These are phyloP conservation scores for Mikania micrantha DNA, from an alignment of 129 eudicot genomes.

Conservation along the genomic window DNA sequence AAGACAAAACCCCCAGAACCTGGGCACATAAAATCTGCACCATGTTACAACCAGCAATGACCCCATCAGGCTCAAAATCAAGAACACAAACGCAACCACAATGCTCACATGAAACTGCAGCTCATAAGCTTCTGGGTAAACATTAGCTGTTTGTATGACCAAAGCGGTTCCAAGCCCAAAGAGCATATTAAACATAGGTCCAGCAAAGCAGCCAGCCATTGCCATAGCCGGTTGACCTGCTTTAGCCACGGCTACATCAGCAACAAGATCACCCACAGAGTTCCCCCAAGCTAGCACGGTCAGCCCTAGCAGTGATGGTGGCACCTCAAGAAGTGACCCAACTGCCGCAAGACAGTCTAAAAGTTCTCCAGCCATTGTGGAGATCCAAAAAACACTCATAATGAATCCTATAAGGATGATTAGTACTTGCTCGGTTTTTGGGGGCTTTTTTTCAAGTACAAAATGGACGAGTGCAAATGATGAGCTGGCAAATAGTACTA, in stretches of 20 bases:
- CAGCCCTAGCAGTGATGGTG: constrained; percentile 75
- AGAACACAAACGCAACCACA: constrained; percentile 82
- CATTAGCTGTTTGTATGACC: constrained; percentile 71
- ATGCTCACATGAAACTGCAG: constrained; percentile 83
- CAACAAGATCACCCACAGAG: constrained; percentile 94
- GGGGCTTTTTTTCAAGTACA: constrained; percentile 68
- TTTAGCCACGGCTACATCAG: constrained; percentile 92
- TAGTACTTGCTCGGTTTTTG: constrained; percentile 69
- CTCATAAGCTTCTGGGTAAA: constrained; percentile 77
- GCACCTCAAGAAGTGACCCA: constrained; percentile 63
- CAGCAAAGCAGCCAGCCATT: constrained; percentile 98
- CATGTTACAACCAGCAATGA: constrained; percentile 85
- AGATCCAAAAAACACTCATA: constrained; percentile 98
- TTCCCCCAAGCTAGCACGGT: constrained; percentile 99
- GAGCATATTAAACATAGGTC: constrained; percentile 99
- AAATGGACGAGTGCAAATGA: constrained; percentile 72
- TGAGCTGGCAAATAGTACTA: constrained; percentile 68
- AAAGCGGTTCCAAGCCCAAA: constrained; percentile 93
- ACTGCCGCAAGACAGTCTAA: constrained; percentile 83
- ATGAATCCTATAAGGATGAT: constrained; percentile 53
- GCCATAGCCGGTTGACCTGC: constrained; percentile 99
- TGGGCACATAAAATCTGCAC: constrained; percentile 82
- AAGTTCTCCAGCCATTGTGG: constrained; percentile 87
- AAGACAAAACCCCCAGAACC: constrained; percentile 97
- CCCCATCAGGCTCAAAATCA: constrained; percentile 86